These are phyloP conservation scores for Xylaria sp. DNA, from an alignment of 2,329 filamentous ascomycete genomes.

Conservation along the genomic window DNA sequence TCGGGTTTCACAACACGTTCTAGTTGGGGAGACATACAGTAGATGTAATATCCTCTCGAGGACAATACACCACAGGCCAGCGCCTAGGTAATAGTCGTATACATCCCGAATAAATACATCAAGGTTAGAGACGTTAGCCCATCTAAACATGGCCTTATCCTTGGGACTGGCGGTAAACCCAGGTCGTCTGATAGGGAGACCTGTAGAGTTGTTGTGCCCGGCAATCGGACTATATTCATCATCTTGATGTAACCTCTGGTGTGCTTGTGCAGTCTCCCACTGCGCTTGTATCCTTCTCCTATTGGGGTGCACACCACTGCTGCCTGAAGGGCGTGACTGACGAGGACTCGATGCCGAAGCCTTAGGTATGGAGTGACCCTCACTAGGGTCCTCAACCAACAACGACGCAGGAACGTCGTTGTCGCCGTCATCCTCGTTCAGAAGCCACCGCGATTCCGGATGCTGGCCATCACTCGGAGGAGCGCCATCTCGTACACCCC, in stretches of 20 bases:
- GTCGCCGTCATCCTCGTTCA: slow-evolving; percentile 52
- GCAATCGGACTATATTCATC: slow-evolving; percentile 43
- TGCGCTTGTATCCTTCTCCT: slow-evolving; percentile 59
- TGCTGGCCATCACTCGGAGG: slow-evolving; percentile 34
- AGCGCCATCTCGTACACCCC: slow-evolving; percentile 32
- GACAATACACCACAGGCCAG: slow-evolving; percentile 86
- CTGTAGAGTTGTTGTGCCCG: slow-evolving; percentile 30
- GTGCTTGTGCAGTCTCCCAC: slow-evolving; percentile 65
- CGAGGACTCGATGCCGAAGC: slow-evolving; percentile 41
- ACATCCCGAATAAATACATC: slow-evolving; percentile 87
- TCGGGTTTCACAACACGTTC: slow-evolving; percentile 4
- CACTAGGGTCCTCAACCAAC: slow-evolving; percentile 62
- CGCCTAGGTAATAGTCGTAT: slow-evolving; percentile 85
- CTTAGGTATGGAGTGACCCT: slow-evolving; percentile 41
- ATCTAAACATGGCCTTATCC: slow-evolving; percentile 89
- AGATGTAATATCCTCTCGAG: slow-evolving; percentile 77
- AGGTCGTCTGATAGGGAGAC: slow-evolving; percentile 38
- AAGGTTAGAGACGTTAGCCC: slow-evolving; percentile 89
- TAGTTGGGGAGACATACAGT: slow-evolving; percentile 62
- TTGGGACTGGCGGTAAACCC: slow-evolving; percentile 54
- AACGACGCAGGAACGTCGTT: slow-evolving; percentile 73
- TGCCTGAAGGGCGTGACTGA: slow-evolving; percentile 45
- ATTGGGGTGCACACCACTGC: slow-evolving; percentile 56
- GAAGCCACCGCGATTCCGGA: slow-evolving; percentile 45
- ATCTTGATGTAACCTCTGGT: slow-evolving; percentile 61